Evolutionary conservation across 106 monocot species (phyloP), one percentile per base, ranked within the genome.

Genomic region (Dioscorea alata): DNA sequence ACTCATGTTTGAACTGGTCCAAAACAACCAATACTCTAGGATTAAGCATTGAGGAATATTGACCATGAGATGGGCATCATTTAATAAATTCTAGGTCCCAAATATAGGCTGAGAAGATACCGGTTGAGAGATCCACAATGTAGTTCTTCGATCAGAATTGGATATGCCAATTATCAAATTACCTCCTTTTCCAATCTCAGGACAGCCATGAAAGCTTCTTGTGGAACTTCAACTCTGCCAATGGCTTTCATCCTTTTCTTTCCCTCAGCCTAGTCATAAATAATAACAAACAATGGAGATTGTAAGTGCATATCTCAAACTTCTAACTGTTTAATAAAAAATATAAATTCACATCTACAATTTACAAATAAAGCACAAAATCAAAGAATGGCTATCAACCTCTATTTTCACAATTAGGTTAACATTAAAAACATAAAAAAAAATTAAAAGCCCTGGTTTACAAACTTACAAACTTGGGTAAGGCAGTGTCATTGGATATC

Each of bases 181-280:
- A 99, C 92, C 71, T 99, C 92, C 77, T 99, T 99, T 61, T 99
- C 97, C 49, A 99, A 76, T 69, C 69, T 84, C 23, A 99, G 61
- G 17, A 99, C 97, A 60, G 92, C 97, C 97, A 92, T 90, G 68
- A 99, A 99, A 14, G 97, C 97, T 68, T 99, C 97, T 57, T 99
- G 97, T 18, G 97, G 97, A n/a, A 99, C 97, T 23, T 97, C 97
- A 70, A 99, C 97, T 57, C 71, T 99, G 48, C 97, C 97, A 61
- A 99, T 92, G 23, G 97, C 75, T 73, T 99, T 99, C 97, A 99
- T 92, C 64, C 92, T 84, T 62, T 93, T 99, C 75, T 99, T 99
- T 28, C 97, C 97, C 51, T 90, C 97, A 71, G 97, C 92, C 92
- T 95, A 74, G 33, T 33, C 48, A 56, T 54, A 54, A 19, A 13